Base-by-base conservation (phyloP, 1,284 basidiomycete species). In the Athelia psychrophila region DNA sequence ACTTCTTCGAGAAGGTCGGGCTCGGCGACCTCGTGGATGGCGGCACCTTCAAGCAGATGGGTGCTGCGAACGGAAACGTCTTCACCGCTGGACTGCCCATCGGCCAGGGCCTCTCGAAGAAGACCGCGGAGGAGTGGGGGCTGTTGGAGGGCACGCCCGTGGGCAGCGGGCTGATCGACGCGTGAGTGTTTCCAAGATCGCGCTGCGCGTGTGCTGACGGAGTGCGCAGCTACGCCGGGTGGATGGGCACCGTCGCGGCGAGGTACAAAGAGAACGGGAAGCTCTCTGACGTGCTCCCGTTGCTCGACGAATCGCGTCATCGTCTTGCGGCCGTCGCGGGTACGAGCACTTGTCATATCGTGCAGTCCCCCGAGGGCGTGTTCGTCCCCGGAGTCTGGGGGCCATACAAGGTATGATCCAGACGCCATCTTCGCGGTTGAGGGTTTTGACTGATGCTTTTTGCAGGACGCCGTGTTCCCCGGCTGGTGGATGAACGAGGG, bases 401-500 rank as follows among this genome's bases (percentile, higher is more conserved):
- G 0, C 97, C 96, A 0, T 99, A 98, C 73, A 91, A 88, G 71
- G 87, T 83, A 55, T 45, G 61, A 48, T 12, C 38, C 19, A 27
- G 15, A 27, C 27, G 22, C 42, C 23, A 19, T 19, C 35, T 16
- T 13, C 18, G 20, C n/a, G 38, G 9, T 42, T n/a, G 38, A 6
- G n/a, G 9, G 6, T 22, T 6, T 42, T n/a, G 47, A 24, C 27
- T 48, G 30, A 50, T 27, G 52, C 24, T 19, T 18, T 49, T 8
- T 25, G 4, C 57, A 88, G 84, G 84, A 94, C 62, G 84, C 90
- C 16, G 81, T 96, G 23, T 97, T 98, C 74, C 88, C 88, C 24
- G 93, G 86, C 13, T 94, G 90, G 86, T 95, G 96, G 97, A 98
- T 98, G 94, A 99, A 97, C 64, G 96, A 99, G 72, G 96, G 96